These are phyloP conservation scores for Metschnikowia similis DNA, from an alignment of 805 yeast species.

Conservation along the genomic window DNA sequence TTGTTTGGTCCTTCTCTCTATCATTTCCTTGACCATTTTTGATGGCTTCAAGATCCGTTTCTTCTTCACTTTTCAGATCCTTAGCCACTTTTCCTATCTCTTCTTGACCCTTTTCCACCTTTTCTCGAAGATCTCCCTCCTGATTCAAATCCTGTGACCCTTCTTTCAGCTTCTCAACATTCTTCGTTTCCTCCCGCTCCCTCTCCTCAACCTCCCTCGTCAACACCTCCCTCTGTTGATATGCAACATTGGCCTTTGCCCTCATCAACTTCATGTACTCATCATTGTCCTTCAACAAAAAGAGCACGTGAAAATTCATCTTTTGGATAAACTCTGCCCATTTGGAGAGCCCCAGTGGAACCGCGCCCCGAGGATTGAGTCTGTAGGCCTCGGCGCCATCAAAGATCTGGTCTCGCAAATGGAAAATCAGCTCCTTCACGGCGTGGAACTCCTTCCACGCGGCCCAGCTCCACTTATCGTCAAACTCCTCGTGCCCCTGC, in stretches of 20 bases:
- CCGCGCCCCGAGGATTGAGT: conserved; percentile 14
- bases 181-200: neutral
- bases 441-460: conserved; percentile 52
- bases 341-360: conserved; percentile 34
- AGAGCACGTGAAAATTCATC: conserved; percentile 43
- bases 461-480: conserved; percentile 21
- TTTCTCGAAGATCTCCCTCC: neutral
- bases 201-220: conserved; percentile 5
- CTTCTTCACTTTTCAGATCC: neutral
- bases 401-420: conserved; percentile 50
- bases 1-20: too few species aligned
- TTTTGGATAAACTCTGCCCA: conserved; percentile 35
- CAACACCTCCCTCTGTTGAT: conserved; percentile 34
- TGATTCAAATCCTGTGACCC: neutral
- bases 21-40: neutral
- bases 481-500: conserved; percentile 10
- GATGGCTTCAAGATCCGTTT: neutral
- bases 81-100: neutral
- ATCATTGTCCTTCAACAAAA: conserved; percentile 55
- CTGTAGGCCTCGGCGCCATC: conserved; percentile 25
- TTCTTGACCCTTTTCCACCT: neutral
- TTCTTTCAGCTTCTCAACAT: neutral
- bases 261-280: conserved; percentile 35
- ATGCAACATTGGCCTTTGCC: conserved; percentile 42
- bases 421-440: conserved; percentile 51